Percentiles rank a stretch among this genome's conserved stretches.
phyloP scores from a whole-genome alignment of 768 basidiomycete species.

The Macrolepiota fuliginosa region DNA sequence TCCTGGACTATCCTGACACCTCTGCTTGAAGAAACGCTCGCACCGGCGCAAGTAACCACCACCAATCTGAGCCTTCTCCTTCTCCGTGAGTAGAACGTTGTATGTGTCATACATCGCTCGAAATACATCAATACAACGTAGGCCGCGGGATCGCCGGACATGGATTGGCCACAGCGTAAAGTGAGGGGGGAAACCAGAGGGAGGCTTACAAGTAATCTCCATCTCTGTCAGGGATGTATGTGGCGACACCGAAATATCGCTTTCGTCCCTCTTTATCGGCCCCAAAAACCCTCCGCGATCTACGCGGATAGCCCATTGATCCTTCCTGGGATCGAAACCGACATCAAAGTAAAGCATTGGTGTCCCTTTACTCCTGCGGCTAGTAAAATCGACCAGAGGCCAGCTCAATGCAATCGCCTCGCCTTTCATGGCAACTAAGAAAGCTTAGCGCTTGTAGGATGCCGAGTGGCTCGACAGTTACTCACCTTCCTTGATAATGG shows the following conservation, averaged over 20 bases:
- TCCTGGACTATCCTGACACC: conserved; percentile 42
- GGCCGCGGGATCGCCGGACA: conserved; percentile 39
- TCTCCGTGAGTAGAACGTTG: conserved; percentile 38
- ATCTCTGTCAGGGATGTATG: conserved; percentile 46
- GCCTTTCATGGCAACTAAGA: conserved; percentile 34
- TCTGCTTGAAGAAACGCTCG: conserved; percentile 40
- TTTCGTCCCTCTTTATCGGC: conserved; percentile 34
- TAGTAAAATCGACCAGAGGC: conserved; percentile 43
- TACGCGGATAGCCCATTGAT: conserved; percentile 20
- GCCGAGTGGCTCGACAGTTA: background rate
- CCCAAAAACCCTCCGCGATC: conserved; percentile 20
- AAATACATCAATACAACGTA: conserved; percentile 60
- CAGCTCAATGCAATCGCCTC: conserved; percentile 43
- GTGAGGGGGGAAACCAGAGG: conserved; percentile 27
- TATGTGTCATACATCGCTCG: conserved; percentile 52
- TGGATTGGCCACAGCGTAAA: conserved; percentile 38
- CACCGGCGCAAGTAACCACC: conserved; percentile 32
- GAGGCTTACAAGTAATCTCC: conserved; percentile 30
- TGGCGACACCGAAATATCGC: conserved; percentile 39
- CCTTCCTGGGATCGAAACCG: conserved; percentile 38
- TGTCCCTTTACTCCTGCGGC: conserved; percentile 24
- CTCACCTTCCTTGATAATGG: conserved; percentile 25
- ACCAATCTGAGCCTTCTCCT: conserved; percentile 33
- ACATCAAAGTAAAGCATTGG: conserved; percentile 49
- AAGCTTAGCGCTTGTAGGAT: background rate